Evolutionary conservation across 2,329 filamentous ascomycete species (phyloP), one percentile per base, ranked within the genome.

Genomic region (Coccinonectria pachysandricola): DNA sequence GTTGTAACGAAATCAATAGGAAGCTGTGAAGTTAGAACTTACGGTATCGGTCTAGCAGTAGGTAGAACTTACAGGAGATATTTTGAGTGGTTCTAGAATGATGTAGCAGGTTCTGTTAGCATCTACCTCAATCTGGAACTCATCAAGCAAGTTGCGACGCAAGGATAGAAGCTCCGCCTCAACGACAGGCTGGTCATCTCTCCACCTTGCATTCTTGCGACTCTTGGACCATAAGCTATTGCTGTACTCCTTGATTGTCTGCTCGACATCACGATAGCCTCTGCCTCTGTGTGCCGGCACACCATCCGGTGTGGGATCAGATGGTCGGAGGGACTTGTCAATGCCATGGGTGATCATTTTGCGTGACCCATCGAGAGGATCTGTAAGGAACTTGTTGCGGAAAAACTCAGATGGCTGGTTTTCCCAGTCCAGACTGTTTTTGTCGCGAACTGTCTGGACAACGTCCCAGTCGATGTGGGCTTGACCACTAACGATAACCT

Each of bases 111-210:
- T 29, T 23, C 50, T 63, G 24, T 56, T 57, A 1, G 43, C 31
- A 7, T 65, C 54, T 3, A 60, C 56, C 15, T 72, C 64, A 6
- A 66, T 62, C 12, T 70, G 64, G 3, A 66, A 70, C 38, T 78
- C 73, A 31, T 88, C 84, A 2, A 96, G 64, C 17, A 91, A 67
- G 49, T 96, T 94, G 15, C 86, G 74, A n/a, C 86, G 75, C 17
- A 86, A 65, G 1, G 79, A 64, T 14, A 93, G 67, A 23, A 79
- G 60, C 37, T 88, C 72, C 0, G 79, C 85, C 42, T 79, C 68
- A 5, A 93, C 56, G 0, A 98, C 91, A 2, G 85, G 82, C 42
- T 96, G 84, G n/a, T 79, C 59, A 19, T 71, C 62, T 17, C 72
- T 62, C 57, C 79, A 80, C 0, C 46, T 46, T 49, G 19, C 57